These are phyloP conservation scores for Calonectria pseudoreteaudii DNA, from an alignment of 2,329 filamentous ascomycete genomes.

Conservation along the genomic window DNA sequence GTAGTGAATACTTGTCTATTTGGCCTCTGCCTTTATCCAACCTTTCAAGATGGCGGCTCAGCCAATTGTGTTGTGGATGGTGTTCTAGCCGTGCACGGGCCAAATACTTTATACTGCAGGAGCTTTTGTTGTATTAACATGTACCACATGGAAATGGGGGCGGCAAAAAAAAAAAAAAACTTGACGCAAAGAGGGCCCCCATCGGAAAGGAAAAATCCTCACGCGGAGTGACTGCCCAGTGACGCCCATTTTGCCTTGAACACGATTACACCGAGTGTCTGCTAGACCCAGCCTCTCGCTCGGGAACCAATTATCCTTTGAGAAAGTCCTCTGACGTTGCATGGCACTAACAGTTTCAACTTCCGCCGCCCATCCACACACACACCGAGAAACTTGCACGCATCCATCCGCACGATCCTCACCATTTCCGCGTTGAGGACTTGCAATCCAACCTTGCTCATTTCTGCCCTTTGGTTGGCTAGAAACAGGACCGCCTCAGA, in stretches of 20 bases:
- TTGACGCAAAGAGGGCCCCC: conserved; percentile 1
- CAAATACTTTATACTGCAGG: background rate
- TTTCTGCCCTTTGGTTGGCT: conserved; percentile 6
- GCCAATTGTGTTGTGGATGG: background rate
- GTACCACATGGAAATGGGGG: background rate
- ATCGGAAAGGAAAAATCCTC: conserved; percentile 17
- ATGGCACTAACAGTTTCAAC: background rate
- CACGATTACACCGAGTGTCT: conserved; percentile 7
- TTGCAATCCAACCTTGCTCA: conserved; percentile 2
- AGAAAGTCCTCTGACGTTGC: background rate
- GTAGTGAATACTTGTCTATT: background rate
- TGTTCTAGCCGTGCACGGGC: background rate
- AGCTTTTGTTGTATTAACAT: background rate
- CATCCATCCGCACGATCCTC: background rate
- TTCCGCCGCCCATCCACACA: background rate
- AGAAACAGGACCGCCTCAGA: background rate
- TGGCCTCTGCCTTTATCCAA: background rate
- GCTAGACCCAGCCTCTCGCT: background rate
- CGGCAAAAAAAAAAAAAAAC: conserved; percentile 5
- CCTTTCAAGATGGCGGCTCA: background rate
- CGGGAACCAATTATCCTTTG: background rate
- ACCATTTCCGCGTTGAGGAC: background rate
- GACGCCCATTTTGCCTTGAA: background rate
- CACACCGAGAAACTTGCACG: background rate
- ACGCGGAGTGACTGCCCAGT: conserved; percentile 9